These are phyloP conservation scores for Apiospora pterosperma DNA, from an alignment of 2,329 filamentous ascomycete genomes.

Conservation along the genomic window DNA sequence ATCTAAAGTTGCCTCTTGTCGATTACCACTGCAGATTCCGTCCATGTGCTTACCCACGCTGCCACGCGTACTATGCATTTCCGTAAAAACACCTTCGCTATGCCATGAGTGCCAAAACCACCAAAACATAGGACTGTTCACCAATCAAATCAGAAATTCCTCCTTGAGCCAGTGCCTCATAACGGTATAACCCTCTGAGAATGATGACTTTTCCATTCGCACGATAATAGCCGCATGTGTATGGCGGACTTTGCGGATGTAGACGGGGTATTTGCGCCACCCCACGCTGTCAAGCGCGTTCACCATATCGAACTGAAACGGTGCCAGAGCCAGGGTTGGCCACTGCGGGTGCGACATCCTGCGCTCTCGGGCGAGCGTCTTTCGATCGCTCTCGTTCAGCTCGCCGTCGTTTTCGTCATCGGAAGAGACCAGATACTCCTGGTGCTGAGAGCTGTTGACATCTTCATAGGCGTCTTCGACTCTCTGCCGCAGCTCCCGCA, in stretches of 20 bases:
- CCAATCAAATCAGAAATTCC: constrained; percentile 62
- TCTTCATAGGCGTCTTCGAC: constrained; percentile 77
- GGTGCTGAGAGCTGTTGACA: constrained; percentile 63
- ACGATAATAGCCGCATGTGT: constrained; percentile 90
- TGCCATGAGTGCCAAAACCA: neutral
- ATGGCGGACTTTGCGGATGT: constrained; percentile 75
- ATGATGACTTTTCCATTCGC: constrained; percentile 62
- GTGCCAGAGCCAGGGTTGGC: constrained; percentile 73
- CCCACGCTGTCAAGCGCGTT: constrained; percentile 65
- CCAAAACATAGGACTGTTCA: neutral
- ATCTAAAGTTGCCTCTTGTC: neutral
- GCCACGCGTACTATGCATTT: neutral
- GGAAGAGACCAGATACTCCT: constrained; percentile 65
- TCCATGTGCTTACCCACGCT: neutral
- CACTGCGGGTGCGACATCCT: constrained; percentile 38
- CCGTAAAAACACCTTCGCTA: neutral
- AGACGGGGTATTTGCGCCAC: constrained; percentile 65
- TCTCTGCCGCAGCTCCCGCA: constrained; percentile 70
- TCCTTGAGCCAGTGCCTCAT: constrained; percentile 76
- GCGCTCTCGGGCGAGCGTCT: constrained; percentile 39
- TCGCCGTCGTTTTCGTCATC: constrained; percentile 45
- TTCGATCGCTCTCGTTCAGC: constrained; percentile 28
- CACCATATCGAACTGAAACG: constrained; percentile 83
- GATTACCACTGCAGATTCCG: neutral
- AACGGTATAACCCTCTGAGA: constrained; percentile 74